A percentile compares a stretch with the other conserved stretches of the same genome.
Evolutionary conservation across 805 yeast species (phyloP).

Genomic region (Teunomyces cretensis): DNA sequence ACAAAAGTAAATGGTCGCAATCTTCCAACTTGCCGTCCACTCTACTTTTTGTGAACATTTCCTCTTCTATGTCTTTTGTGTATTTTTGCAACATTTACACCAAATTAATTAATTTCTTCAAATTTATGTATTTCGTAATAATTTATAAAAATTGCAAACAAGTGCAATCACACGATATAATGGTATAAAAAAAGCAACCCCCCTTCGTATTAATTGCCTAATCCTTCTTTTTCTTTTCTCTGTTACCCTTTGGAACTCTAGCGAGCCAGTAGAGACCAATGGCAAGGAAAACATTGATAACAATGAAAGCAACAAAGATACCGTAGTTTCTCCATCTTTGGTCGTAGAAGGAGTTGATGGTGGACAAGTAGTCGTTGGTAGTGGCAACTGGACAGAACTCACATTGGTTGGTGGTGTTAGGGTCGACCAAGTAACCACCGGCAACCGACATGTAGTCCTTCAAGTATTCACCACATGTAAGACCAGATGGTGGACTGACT

Average conservation of each 20-base stretch:
- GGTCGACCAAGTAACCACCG: slow-evolving; percentile 50
- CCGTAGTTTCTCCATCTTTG: slow-evolving; percentile 30
- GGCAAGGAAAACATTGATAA: slow-evolving; percentile 23
- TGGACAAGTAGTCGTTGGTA: slow-evolving; percentile 59
- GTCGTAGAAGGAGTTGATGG: slow-evolving; percentile 38
- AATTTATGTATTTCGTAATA: too few species aligned
- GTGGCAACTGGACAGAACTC: slow-evolving; percentile 53
- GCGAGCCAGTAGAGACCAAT: slow-evolving; percentile 37
- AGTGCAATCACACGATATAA: background rate
- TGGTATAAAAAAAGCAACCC: background rate
- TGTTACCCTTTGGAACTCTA: slow-evolving; percentile 37
- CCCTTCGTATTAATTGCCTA: background rate
- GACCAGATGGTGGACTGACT: slow-evolving; percentile 21
- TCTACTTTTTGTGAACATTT: too few species aligned
- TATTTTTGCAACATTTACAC: too few species aligned
- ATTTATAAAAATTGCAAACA: background rate
- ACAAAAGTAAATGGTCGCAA: too few species aligned
- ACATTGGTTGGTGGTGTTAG: slow-evolving; percentile 51
- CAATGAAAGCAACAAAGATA: slow-evolving; percentile 23
- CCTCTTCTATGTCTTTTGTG: too few species aligned
- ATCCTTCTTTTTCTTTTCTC: slow-evolving; percentile 20
- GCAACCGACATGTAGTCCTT: slow-evolving; percentile 27
- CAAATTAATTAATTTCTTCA: too few species aligned
- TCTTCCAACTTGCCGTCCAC: too few species aligned
- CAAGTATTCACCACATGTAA: slow-evolving; percentile 23